Conservation (phyloP, 441 rosid genomes). For the Sinapis alba region DNA sequence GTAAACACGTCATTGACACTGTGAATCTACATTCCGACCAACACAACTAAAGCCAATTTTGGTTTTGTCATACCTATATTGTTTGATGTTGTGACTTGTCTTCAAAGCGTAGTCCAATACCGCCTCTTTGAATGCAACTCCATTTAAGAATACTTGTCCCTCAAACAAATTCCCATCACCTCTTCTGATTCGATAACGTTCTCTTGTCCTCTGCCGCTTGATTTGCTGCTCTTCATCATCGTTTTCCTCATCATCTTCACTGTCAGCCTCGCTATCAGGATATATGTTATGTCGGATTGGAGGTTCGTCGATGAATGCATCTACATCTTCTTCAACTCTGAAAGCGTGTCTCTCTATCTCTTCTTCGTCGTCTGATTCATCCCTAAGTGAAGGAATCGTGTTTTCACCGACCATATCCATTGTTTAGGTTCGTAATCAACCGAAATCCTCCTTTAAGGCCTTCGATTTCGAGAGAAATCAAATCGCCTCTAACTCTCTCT, state of each 20-base stretch:
- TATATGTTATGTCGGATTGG: neutral
- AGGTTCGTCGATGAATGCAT: neutral
- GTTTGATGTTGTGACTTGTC: too few species aligned
- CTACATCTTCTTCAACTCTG: neutral
- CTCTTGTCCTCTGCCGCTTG: neutral
- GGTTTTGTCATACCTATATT: too few species aligned
- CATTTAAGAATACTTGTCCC: neutral
- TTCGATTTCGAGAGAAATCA: too few species aligned
- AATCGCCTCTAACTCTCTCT: too few species aligned
- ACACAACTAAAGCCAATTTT: neutral
- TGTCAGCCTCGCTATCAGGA: neutral
- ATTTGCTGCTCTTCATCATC: neutral
- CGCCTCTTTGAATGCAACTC: neutral
- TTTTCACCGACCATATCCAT: neutral
- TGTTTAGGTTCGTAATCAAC: too few species aligned
- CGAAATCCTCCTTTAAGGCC: too few species aligned
- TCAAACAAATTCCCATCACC: neutral
- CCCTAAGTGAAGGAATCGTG: neutral
- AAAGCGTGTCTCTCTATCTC: neutral
- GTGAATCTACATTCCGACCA: neutral
- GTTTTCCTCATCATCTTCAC: neutral
- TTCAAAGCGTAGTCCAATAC: neutral
- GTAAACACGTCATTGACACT: neutral
- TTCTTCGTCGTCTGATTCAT: neutral
- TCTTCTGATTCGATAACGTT: neutral